A percentile compares a stretch with the other conserved stretches of the same genome.
Conservation (phyloP, 371 early-diverging fungal species). For the Rhizopus stolonifer region DNA sequence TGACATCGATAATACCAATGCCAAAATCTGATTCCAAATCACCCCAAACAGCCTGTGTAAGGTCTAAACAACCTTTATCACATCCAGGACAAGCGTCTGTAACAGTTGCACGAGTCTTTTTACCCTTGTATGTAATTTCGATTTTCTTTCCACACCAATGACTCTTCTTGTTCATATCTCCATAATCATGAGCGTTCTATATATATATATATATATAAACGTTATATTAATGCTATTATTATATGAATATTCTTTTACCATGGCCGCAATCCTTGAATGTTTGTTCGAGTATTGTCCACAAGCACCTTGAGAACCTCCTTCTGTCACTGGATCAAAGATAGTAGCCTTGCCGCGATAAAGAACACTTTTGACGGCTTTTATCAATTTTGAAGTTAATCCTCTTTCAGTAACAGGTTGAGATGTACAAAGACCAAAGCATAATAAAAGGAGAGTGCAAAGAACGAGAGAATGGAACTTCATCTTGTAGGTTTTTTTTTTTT, state of each 20-base stretch:
- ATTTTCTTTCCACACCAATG: conserved; percentile 42
- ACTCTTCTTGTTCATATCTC: conserved; percentile 30
- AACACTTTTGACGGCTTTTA: conserved; percentile 8
- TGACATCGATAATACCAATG: conserved; percentile 56
- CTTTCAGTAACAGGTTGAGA: conserved; percentile 7
- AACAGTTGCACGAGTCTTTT: conserved; percentile 28
- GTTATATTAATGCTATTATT: not conserved
- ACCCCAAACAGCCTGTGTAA: conserved; percentile 61
- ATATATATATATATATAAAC: not conserved
- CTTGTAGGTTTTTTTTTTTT: too few species aligned
- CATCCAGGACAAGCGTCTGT: conserved; percentile 42
- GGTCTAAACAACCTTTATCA: conserved; percentile 40
- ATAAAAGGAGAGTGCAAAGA: not conserved
- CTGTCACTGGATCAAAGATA: conserved; percentile 31
- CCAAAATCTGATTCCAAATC: conserved; percentile 43
- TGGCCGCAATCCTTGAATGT: conserved; percentile 35
- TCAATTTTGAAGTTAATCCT: conserved; percentile 13
- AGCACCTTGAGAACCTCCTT: conserved; percentile 35
- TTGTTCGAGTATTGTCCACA: conserved; percentile 32
- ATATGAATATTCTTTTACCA: conserved; percentile 19
- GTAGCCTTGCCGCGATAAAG: conserved; percentile 22
- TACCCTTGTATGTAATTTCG: conserved; percentile 22
- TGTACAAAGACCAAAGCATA: not conserved
- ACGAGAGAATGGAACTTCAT: conserved; percentile 11
- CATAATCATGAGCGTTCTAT: conserved; percentile 39